Percentiles rank a stretch among this genome's conserved stretches.
phyloP scores from a whole-genome alignment of 257 asterid genomes.

The Plantago major region DNA sequence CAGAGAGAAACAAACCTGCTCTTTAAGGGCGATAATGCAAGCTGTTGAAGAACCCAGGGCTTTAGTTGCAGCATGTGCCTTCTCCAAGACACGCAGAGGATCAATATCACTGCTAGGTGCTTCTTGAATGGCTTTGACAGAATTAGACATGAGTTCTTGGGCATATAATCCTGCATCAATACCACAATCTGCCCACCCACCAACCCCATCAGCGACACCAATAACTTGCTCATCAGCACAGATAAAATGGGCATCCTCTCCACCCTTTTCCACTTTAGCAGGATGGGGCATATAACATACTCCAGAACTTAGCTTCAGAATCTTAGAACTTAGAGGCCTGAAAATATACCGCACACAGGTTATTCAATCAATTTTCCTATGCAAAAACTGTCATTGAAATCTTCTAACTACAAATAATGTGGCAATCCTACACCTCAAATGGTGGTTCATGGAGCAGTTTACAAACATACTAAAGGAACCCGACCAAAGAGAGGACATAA shows the following conservation, averaged over 20 bases:
- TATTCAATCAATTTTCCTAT: background rate
- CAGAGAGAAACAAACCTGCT: conserved; percentile 41
- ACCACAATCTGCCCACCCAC: conserved; percentile 96
- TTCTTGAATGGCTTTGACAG: too few relatives aligned
- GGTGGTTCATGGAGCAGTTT: background rate
- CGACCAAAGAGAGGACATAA: background rate
- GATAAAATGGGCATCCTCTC: conserved; percentile 91
- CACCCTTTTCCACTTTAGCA: conserved; percentile 73
- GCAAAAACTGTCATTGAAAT: background rate
- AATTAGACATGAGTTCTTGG: too few relatives aligned
- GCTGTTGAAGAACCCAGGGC: conserved; percentile 91
- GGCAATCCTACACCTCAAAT: too few relatives aligned
- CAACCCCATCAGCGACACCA: conserved; percentile 95
- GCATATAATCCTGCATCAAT: conserved; percentile 80
- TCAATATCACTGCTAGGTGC: too few relatives aligned
- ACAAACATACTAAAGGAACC: background rate
- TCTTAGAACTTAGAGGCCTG: conserved; percentile 26
- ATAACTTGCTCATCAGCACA: conserved; percentile 68
- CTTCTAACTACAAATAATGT: background rate
- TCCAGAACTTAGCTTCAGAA: conserved; percentile 63
- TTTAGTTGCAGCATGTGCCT: conserved; percentile 58
- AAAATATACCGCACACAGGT: background rate
- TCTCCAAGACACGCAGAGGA: conserved; percentile 68
- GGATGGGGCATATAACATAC: conserved; percentile 85
- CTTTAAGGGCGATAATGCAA: conserved; percentile 62